Base-by-base conservation (phyloP, 352 stramenopile genomes). In the Phytophthora colocasiae region DNA sequence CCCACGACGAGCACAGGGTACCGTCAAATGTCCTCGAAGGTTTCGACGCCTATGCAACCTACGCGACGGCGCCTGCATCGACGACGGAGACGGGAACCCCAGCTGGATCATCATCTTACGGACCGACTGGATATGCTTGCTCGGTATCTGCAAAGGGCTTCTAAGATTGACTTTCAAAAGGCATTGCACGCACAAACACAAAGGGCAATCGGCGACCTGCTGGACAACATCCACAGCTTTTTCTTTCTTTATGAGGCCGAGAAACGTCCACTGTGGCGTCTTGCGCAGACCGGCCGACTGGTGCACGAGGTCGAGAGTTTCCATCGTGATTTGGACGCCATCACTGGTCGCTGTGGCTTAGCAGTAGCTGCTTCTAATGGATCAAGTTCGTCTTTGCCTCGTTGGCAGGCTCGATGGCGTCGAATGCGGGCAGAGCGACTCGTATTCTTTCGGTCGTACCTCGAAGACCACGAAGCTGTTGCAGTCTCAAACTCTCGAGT, bases 251-350 rank as follows among this genome's bases (percentile, higher is more conserved):
- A 80, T 27, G 56, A 58, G 27, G 47, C 50, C 24, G 63, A 80
- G 43, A 66, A 68, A 22, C 58, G 58, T 12, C 56, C 71, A 19
- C 51, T 80, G 6, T 75, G 56, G 71, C 63, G 71, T 6, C 67
- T 77, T 27, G 58, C 63, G 8, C 63, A 75, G 47, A 80, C 67
- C 2, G 71, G 71, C n/a, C 67, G 71, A 53, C 34, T 79, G 12
- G 71, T 74, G 40, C 62, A 73, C 27, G 62, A 76, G 63, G 59
- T 76, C 12, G 71, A 79, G 47, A 66, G 68, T 19, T 70, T 76
- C 29, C 66, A 76, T n/a, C 66, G 67, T 38, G 52, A 40, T 7
- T 49, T 80, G 27, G 71, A 80, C 52, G 63, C 71, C 31, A 66
- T 77, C 27, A 77, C 59, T 51, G 45, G 59, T 46, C 66, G 65